Evolutionary conservation across 768 basidiomycete genomes (phyloP), one percentile per base, ranked within the genome.

Genomic region (Russula ochroleuca): DNA sequence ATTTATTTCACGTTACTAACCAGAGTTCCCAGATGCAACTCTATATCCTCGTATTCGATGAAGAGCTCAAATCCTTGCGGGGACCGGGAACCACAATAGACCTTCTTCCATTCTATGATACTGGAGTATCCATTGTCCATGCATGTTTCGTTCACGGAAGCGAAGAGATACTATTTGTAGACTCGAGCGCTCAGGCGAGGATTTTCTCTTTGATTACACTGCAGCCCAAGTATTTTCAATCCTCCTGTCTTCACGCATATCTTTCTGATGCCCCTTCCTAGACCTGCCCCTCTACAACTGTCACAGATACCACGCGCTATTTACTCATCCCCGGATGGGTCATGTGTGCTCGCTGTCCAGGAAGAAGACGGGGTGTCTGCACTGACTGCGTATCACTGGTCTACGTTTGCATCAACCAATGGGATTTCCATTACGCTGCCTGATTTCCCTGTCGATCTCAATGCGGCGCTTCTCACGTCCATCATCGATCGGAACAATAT

Each of bases 141-240:
- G 74, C 79, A 3, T 75, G 78, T 35, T 84, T 85, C 65, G 74
- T 83, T 1, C 72, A 72, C 48, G 81, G 82, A 5, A 78, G 70
- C 38, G 84, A 86, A 66, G 85, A 86, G 56, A 59, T 86, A 5
- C 64, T 83, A 0, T 69, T 86, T 0, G 72, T 85, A 1, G 85
- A 86, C 62, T 75, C 76, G 2, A 67, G 64, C 1, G 73, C 73
- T 1, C 75, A 76, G 11, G 81, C 76, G 2, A 73, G 84, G 23
- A 75, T 86, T n/a, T 85, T 78, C 63, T 86, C 85, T 0, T 65
- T 85, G 48, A 72, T 81, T 1, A 81, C 82, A 0, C 76, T 81
- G 54, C 80, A 83, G 48, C 83, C 83, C 55, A 72, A 84, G 84
- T 85, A 67, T 10, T n/a, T n/a, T n/a, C n/a, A 11, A n/a, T 10